Base-by-base conservation (phyloP, 208 protist species). In the Trypanosomatidae sp. region DNA sequence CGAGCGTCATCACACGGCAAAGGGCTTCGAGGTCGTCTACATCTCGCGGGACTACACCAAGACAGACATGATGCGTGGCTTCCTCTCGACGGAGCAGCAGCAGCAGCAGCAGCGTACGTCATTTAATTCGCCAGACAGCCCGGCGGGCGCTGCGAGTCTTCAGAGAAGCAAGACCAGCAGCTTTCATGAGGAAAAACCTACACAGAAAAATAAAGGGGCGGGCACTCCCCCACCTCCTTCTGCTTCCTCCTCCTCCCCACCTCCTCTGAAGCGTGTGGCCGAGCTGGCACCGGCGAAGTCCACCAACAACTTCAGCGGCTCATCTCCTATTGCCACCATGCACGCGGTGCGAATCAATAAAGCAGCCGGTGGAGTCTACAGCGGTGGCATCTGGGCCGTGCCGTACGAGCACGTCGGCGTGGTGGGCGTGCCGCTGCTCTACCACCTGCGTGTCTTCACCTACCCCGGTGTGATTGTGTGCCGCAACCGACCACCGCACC, bases 391-490 rank as follows among this genome's bases (percentile, higher is more conserved):
- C 71, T 85, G 80, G 70, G 77, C 73, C 0, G 62, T 88, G 55
- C 75, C 78, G 12, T 81, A 75, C 64, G 77, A 77, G 19, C 55
- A 82, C 60, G 71, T 79, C 15, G 80, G 83, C 1, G 49, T 19
- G 28, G 74, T 88, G 2, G 83, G 73, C 19, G 71, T 80, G 6
- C 83, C 79, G 3, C 60, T 88, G 6, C 73, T 88, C 5, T 82
- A 83, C 62, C 76, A 88, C 49, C 78, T 88, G n/a, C 79, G 83
- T 33, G 77, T 88, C 64, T 83, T 79, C 58, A 71, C 75, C 25
- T 88, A 88, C 71, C 83, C 83, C 6, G 56, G 70, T 19, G 67
- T 88, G n/a, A 39, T 88, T n/a, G 80, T 88, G 75, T 77, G 73
- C 66, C 62, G 76, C 71, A 88, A 88, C 69, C 52, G 43, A 28